Base-by-base conservation (phyloP, 1,139 yeast genomes). In the Candida sanyaensis region DNA sequence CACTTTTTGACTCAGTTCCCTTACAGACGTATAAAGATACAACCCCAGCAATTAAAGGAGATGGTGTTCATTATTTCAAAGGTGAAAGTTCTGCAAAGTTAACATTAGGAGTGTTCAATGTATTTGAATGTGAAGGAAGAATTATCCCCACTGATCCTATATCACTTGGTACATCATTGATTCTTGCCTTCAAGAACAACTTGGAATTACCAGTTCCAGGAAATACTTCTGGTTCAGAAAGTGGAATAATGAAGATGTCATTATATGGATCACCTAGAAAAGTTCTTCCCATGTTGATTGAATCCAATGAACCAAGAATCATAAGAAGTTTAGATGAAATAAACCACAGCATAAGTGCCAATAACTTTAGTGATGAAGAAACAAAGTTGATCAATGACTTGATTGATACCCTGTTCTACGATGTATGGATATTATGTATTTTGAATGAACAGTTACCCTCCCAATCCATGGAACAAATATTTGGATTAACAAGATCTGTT, bases 1-100 rank as follows among this genome's bases (percentile, higher is more conserved):
- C 57, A 37, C 55, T 81, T 4, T 81, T 82, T 53, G 81, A 80
- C 45, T 55, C 67, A 4, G 81, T 82, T 51, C 87, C 87, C 0
- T 49, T 80, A 31, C 52, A 50, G 23, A 63, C 68, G 9, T 64
- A 71, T 44, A 72, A 78, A 0, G 59, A 75, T 1, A 63, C 62
- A 0, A 47, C 59, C 1, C 55, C 52, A 32, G 47, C 57, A 7
- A 57, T 68, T n/a, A 45, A 60, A 11, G 55, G 51, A n/a, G 53
- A 54, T 12, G 41, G 50, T 5, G 57, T 50, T 38, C 55, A 45
- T 49, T 57, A 56, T 47, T 62, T 62, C 46, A 43, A 50, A 12
- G 52, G 51, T 11, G 38, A 47, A 11, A 40, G 43, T 13, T 39
- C 38, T 9, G 37, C 41, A 17, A 47, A 54, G 5, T 73, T 77